A percentile compares a stretch with the other conserved stretches of the same genome.
Conservation (phyloP, 2,329 filamentous ascomycete species). For the Esteya vermicola region DNA sequence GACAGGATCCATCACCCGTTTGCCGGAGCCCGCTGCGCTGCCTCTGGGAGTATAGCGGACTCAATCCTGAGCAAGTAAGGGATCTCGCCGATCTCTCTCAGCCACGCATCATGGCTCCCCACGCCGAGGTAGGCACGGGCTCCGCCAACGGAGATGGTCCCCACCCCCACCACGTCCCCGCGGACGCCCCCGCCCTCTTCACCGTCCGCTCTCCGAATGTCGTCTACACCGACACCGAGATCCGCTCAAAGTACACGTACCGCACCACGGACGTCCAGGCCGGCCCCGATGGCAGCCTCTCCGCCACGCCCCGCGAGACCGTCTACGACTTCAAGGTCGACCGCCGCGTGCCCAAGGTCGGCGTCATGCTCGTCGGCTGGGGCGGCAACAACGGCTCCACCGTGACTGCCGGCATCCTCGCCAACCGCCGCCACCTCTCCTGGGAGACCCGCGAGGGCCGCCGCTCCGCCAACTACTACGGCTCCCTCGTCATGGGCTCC, state of each 20-base stretch:
- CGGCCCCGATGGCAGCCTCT: slow-evolving; percentile 56
- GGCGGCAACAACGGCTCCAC: slow-evolving; percentile 98
- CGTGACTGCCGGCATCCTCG: slow-evolving; percentile 91
- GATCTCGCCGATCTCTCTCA: not conserved
- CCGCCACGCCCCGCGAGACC: slow-evolving; percentile 77
- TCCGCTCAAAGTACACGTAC: slow-evolving; percentile 91
- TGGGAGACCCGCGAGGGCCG: slow-evolving; percentile 93
- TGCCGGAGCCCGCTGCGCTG: slow-evolving; percentile 90
- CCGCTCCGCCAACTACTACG: slow-evolving; percentile 89
- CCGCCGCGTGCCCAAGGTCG: slow-evolving; percentile 81
- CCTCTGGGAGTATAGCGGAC: slow-evolving; percentile 70
- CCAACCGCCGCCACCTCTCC: slow-evolving; percentile 70
- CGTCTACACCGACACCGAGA: slow-evolving; percentile 72
- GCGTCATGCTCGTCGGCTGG: slow-evolving; percentile 95
- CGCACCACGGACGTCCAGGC: slow-evolving; percentile 76
- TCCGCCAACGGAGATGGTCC: slow-evolving; percentile 42
- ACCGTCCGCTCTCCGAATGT: slow-evolving; percentile 88
- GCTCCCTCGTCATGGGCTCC: slow-evolving; percentile 91
- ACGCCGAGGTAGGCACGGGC: slow-evolving; percentile 52
- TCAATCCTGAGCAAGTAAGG: slow-evolving; percentile 44
- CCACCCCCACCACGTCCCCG: slow-evolving; percentile 16
- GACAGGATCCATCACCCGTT: slow-evolving; percentile 82
- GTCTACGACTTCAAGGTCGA: slow-evolving; percentile 96
- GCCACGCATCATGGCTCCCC: slow-evolving; percentile 66
- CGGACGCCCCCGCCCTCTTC: slow-evolving; percentile 53